These are phyloP conservation scores for Russula olivacea DNA, from an alignment of 768 basidiomycete genomes.

Conservation along the genomic window DNA sequence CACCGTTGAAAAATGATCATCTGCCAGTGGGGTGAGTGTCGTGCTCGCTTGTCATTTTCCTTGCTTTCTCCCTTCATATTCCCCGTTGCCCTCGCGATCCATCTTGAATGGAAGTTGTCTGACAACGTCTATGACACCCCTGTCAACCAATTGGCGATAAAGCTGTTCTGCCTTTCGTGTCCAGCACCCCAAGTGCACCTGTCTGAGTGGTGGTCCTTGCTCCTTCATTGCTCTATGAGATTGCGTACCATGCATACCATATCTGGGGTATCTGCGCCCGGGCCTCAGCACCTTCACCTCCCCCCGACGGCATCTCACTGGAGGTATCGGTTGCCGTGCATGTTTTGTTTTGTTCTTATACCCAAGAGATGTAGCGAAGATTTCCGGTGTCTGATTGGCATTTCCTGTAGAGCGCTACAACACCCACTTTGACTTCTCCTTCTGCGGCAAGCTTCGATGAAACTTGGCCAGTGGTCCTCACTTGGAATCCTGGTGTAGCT, in stretches of 20 bases:
- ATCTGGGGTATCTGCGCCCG: background rate
- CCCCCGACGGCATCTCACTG: background rate
- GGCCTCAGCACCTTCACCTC: too few species aligned
- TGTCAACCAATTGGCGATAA: background rate
- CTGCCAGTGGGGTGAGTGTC: constrained; percentile 34
- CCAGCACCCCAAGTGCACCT: background rate
- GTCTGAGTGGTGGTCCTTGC: background rate
- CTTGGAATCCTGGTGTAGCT: background rate
- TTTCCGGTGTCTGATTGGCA: constrained; percentile 5
- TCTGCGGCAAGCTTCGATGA: constrained; percentile 42
- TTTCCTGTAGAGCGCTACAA: constrained; percentile 24
- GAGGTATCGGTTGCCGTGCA: background rate
- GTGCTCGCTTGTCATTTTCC: background rate
- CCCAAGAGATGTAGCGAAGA: background rate
- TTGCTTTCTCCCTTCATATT: background rate
- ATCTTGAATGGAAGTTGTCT: background rate
- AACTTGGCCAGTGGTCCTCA: constrained; percentile 33
- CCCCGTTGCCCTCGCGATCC: background rate
- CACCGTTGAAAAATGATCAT: too few species aligned
- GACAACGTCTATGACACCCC: background rate
- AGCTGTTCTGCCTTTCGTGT: background rate
- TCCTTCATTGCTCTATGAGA: background rate
- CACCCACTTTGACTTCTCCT: constrained; percentile 37
- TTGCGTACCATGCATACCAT: background rate
- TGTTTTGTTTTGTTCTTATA: background rate